Base-by-base conservation (phyloP, 345 rosid genomes). In the Brassica cretica region DNA sequence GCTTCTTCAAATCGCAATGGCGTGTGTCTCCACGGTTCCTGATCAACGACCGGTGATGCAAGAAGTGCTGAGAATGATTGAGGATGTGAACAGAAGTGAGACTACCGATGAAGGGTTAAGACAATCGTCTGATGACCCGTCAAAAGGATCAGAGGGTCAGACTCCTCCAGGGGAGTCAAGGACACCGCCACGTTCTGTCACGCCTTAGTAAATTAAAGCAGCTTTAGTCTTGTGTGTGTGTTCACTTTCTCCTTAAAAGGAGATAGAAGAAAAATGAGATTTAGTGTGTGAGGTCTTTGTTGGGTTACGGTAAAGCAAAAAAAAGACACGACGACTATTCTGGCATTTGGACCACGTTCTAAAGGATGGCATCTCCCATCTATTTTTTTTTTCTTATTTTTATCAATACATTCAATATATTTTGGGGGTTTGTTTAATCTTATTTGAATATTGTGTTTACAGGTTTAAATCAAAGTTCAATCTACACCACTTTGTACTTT, bases 41-140 rank as follows among this genome's bases (percentile, higher is more conserved):
- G 98, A 93, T 83, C 99, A 93, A 79, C 70, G 98, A 75, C 99
- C 98, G 0, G 84, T 83, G 0, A 94, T 94, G 97, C 87, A 68
- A 3, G 94, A 94, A 76, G 97, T 93, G 41, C 66, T 91, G 21
- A 87, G 94, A 55, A 94, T 91, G 99, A 94, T 94, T 61, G 98
- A 94, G 66, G 97, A 91, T 30, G 91, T 93, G 79, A 94, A 87
- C 16, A 86, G 96, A 62, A 84, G 90, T 10, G 97, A 89, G 72
- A 84, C 89, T 74, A 84, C 90, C 0, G 98, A 90, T 32, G 98
- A 93, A 0, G 98, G 94, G 44, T 82, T 92, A 68, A 82, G 95
- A 66, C 98, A 94, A 66, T 94, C 97, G 24, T 94, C 98, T 0
- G 97, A 94, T 72, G 98, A 94, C 83, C 99, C 99, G 7, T 94